A percentile compares a stretch with the other conserved stretches of the same genome.
phyloP scores from a whole-genome alignment of 1,284 basidiomycete species.

The Coniophora puteana region DNA sequence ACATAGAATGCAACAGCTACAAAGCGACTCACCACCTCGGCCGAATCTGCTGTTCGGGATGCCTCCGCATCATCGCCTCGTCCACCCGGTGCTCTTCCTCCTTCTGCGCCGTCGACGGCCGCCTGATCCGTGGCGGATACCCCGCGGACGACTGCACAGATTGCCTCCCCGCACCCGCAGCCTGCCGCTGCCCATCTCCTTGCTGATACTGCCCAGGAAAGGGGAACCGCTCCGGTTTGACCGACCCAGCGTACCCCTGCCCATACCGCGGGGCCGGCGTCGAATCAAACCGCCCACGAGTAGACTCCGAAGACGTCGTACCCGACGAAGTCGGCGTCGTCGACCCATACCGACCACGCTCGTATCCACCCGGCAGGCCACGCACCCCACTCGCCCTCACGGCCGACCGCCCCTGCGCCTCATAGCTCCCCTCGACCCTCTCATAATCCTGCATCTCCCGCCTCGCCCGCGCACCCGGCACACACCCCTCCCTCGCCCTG shows the following conservation, averaged over 20 bases:
- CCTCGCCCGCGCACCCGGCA: no score
- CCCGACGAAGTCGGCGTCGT: no score
- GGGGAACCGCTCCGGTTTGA: slow-evolving; percentile 4
- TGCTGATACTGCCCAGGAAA: slow-evolving; percentile 8
- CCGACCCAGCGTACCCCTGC: no score
- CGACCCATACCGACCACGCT: no score
- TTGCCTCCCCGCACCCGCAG: slow-evolving; percentile 12
- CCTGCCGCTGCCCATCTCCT: slow-evolving; percentile 17
- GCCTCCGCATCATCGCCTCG: slow-evolving; percentile 31
- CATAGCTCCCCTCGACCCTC: no score
- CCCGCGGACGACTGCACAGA: slow-evolving; percentile 12
- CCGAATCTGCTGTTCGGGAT: slow-evolving; percentile 27
- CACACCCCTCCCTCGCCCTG: slow-evolving; percentile 6
- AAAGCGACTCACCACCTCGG: slow-evolving; percentile 23
- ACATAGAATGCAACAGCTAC: slow-evolving; percentile 1
- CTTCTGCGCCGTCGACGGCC: slow-evolving; percentile 24
- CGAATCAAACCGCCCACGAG: no score
- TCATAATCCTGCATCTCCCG: no score
- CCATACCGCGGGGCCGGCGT: no score
- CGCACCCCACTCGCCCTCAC: no score
- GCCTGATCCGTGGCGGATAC: slow-evolving; percentile 13
- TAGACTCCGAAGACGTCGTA: no score
- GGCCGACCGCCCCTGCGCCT: no score
- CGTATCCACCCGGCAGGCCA: no score
- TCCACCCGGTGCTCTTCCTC: slow-evolving; percentile 28